Percentiles rank a stretch among this genome's conserved stretches.
Evolutionary conservation across 2,329 filamentous ascomycete species (phyloP).

Genomic region (Tetracladium maxilliforme): DNA sequence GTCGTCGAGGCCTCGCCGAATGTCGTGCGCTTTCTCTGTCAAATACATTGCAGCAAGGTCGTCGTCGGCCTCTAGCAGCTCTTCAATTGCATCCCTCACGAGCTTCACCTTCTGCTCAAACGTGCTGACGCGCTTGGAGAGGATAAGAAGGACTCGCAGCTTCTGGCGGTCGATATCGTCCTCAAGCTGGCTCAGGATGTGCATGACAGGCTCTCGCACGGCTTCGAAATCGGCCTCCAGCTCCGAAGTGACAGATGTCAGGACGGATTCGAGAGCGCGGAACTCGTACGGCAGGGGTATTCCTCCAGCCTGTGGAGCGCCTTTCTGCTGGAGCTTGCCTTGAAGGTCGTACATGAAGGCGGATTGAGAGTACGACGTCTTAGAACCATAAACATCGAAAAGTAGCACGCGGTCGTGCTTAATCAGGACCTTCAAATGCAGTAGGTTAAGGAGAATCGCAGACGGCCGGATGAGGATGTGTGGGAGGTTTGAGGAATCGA

Average conservation of each 20-base stretch:
- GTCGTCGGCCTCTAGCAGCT: slow-evolving; percentile 90
- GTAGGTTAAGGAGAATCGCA: slow-evolving; percentile 84
- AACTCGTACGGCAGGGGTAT: slow-evolving; percentile 97
- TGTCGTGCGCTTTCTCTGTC: slow-evolving; percentile 69
- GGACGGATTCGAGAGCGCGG: slow-evolving; percentile 82
- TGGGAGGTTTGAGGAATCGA: slow-evolving; percentile 88
- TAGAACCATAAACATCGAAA: slow-evolving; percentile 91
- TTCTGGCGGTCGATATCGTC: slow-evolving; percentile 95
- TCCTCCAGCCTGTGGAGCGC: slow-evolving; percentile 37
- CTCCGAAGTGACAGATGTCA: slow-evolving; percentile 85
- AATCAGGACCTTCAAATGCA: slow-evolving; percentile 92
- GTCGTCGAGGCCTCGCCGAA: slow-evolving; percentile 62
- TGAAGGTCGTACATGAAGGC: slow-evolving; percentile 97
- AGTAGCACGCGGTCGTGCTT: slow-evolving; percentile 89
- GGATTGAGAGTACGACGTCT: slow-evolving; percentile 87
- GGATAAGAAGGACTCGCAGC: slow-evolving; percentile 75
- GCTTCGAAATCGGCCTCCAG: slow-evolving; percentile 91
- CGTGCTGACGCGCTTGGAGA: slow-evolving; percentile 88
- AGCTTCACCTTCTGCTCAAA: slow-evolving; percentile 96
- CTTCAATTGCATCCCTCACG: slow-evolving; percentile 87
- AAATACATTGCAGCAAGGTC: slow-evolving; percentile 92
- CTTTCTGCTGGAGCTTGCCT: slow-evolving; percentile 75
- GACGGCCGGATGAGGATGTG: slow-evolving; percentile 89
- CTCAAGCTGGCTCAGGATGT: slow-evolving; percentile 78
- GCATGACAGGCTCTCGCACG: slow-evolving; percentile 81